Percentiles rank a stretch among this genome's conserved stretches.
phyloP scores from a whole-genome alignment of 1,139 yeast species.

The Hyphopichia buzzinii region DNA sequence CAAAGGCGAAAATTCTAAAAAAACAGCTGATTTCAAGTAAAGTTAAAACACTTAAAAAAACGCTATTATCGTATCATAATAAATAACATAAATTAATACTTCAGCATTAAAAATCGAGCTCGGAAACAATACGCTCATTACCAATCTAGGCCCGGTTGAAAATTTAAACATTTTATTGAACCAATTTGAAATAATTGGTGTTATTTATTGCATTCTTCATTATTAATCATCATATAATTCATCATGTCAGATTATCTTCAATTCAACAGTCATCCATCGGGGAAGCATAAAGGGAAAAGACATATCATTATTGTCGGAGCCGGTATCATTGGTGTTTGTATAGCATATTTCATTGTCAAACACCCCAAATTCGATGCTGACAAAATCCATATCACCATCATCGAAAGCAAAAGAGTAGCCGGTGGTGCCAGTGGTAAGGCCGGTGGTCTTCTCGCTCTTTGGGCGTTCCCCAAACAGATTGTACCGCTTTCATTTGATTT shows the following conservation, averaged over 20 bases:
- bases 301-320: constrained; percentile 85
- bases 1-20: too few species aligned
- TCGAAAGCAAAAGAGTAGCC: constrained; percentile 90
- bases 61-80: too few species aligned
- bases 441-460: constrained; percentile 87
- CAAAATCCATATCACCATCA: constrained; percentile 77
- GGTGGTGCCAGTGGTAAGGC: constrained; percentile 99
- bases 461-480: constrained; percentile 97
- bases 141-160: background rate
- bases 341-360: constrained; percentile 82
- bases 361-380: constrained; percentile 77
- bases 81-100: too few species aligned
- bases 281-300: constrained; percentile 56
- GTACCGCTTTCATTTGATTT: constrained; percentile 85
- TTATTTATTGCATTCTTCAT: background rate
- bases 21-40: too few species aligned
- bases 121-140: background rate
- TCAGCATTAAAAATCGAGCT: too few species aligned
- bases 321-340: constrained; percentile 94
- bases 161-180: too few species aligned
- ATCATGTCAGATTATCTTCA: constrained; percentile 36
- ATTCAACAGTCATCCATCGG: constrained; percentile 48
- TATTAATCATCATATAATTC: background rate
- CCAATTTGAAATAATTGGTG: too few species aligned
- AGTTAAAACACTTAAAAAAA: too few species aligned